Base-by-base conservation (phyloP, 768 basidiomycete genomes). In the Tricholoma furcatifolium region DNA sequence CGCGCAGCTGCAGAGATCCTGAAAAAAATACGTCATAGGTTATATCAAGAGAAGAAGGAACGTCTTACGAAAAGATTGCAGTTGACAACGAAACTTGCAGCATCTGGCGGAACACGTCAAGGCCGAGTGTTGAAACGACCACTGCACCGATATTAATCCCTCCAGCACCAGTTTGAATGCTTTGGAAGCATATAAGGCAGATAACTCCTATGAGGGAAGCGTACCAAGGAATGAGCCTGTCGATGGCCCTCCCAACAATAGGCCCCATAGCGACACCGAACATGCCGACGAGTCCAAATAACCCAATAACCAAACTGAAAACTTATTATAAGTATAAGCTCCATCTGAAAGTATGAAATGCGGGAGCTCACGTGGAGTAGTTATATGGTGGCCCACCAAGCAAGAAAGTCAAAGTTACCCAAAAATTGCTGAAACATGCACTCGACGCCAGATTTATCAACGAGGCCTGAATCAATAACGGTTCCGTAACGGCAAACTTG, bases 391-490 rank as follows among this genome's bases (percentile, higher is more conserved):
- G 68, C 5, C 84, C 88, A 7, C 84, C 85, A 2, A 96, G 82
- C 18, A 93, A 71, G 73, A 93, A 95, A 0, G 91, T 92, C 54
- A 90, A 66, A 0, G 87, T 88, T 3, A 88, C 85, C 87, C 87
- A 85, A 58, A 83, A 85, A 58, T 73, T 78, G 10, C 71, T 75
- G 60, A 79, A 80, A 45, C 70, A 84, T 46, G 82, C 85, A 21
- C 85, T 85, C 54, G 78, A 79, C 11, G 75, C 77, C 14, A 90
- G 63, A 57, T 83, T 80, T 61, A 90, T 74, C 56, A 90, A 66
- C 54, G 77, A 73, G 2, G 76, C 72, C 65, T 94, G 92, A 9
- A 92, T 76, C 27, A 95, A 70, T 18, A 87, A 69, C 0, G 93
- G 92, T 66, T 94, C 89, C 0, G 87, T 93, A 34, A 85, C 74